Evolutionary conservation across 805 yeast species (phyloP).

Genomic region (Ogataea trehaloabstinens): DNA sequence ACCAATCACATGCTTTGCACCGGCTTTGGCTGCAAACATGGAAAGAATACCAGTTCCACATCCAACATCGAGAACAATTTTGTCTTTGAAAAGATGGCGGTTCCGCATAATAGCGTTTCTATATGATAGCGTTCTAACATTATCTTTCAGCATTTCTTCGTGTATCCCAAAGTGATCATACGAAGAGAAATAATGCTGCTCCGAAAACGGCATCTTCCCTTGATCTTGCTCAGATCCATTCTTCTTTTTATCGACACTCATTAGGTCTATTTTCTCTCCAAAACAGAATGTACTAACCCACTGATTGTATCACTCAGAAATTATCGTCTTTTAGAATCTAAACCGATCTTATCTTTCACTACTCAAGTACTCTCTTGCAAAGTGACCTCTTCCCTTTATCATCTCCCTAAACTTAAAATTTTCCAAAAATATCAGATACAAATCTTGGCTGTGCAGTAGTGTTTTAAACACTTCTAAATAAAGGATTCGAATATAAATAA

Average conservation of each 20-base stretch:
- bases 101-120: constrained; percentile 90
- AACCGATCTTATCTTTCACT: too few relatives aligned
- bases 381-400: too few relatives aligned
- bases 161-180: constrained; percentile 98
- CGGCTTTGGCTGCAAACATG: constrained; percentile 98
- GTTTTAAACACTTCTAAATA: too few relatives aligned
- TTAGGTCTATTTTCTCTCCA: background rate
- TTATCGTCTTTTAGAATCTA: too few relatives aligned
- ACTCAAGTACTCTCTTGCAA: too few relatives aligned
- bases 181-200: constrained; percentile 92
- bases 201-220: constrained; percentile 59
- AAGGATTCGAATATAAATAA: too few relatives aligned
- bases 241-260: constrained; percentile 28
- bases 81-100: constrained; percentile 84
- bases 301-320: too few relatives aligned
- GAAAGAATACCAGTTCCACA: constrained; percentile 98
- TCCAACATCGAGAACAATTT: constrained; percentile 94
- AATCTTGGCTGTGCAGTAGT: too few relatives aligned
- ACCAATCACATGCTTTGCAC: constrained; percentile 96
- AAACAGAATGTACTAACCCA: too few relatives aligned
- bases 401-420: too few relatives aligned
- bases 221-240: constrained; percentile 30
- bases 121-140: constrained; percentile 87
- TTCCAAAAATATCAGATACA: too few relatives aligned
- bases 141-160: constrained; percentile 97